phyloP scores from a whole-genome alignment of 2,329 filamentous ascomycete species.

The Fusarium coffeatum region DNA sequence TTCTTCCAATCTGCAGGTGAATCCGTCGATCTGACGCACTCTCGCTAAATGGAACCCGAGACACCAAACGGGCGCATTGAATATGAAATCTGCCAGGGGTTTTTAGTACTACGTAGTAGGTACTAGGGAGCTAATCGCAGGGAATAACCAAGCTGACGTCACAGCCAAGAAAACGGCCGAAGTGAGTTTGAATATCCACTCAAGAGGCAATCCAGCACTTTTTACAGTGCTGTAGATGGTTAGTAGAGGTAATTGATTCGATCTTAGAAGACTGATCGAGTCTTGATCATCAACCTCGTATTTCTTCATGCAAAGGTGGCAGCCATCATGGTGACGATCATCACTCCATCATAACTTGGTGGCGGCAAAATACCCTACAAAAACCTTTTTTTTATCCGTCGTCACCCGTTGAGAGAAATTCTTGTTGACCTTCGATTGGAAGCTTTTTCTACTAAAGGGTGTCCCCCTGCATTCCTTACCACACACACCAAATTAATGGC shows the following conservation, averaged over 20 bases:
- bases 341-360: constrained; percentile 13
- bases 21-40: constrained; percentile 21
- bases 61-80: constrained; percentile 30
- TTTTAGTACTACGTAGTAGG: not conserved
- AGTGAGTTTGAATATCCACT: constrained; percentile 14
- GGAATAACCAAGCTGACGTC: constrained; percentile 40
- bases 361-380: constrained; percentile 5
- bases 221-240: not conserved
- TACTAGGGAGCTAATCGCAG: constrained; percentile 2
- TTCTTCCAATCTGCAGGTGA: not conserved
- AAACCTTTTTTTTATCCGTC: not conserved
- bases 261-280: constrained; percentile 8
- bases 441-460: not conserved
- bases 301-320: constrained; percentile 9
- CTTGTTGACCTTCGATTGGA: constrained; percentile 11
- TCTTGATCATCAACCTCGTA: constrained; percentile 19
- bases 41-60: constrained; percentile 15
- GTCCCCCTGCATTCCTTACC: constrained; percentile 37
- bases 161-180: constrained; percentile 28
- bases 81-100: constrained; percentile 6
- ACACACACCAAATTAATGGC: constrained; percentile 14
- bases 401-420: constrained; percentile 12
- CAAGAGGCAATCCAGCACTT: constrained; percentile 17
- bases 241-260: not conserved
- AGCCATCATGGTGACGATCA: constrained; percentile 11